Base-by-base conservation (phyloP, 1,284 basidiomycete genomes). In the Malassezia dermatis region DNA sequence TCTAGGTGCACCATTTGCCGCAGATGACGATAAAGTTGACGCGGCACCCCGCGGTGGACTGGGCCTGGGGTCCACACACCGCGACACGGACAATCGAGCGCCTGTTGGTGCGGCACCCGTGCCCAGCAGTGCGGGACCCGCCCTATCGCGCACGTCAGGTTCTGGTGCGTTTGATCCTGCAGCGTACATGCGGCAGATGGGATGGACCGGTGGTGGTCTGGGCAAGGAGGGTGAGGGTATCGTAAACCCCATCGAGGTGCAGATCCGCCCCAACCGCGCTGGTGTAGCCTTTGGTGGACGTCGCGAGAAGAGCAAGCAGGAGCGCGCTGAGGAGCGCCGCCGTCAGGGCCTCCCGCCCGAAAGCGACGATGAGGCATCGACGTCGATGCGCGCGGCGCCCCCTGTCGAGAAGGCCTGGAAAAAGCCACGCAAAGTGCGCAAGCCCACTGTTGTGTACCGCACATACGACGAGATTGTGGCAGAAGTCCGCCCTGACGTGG, bases 381-480 rank as follows among this genome's bases (percentile, higher is more conserved):
- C 32, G 17, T 2, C 49, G 17, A 30, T 46, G 13, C 21, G 6
- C 3, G 21, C 31, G 6, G 28, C 43, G 31, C 24, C 34, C 11
- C 10, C 41, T 53, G 8, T 24, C n/a, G 37, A 41, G 30, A 21
- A 31, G 48, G 64, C 57, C 10, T 72, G 69, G 69, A 66, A 62
- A 6, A 50, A 52, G 32, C n/a, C 42, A 19, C 59, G 65, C 26
- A 57, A 46, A 11, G 28, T 30, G n/a, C 30, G 12, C 23, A 67
- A 67, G 42, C 64, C 66, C 5, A 63, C 55, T 19, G 53, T 74
- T 28, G 59, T 68, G 47, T 67, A 74, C 41, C 63, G 69, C 6
- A 74, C 70, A 1, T 74, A 74, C 49, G 70, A 74, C 42, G 56
- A 74, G 55, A 71, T 74, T 47, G 46, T 74, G 23, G 63, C 63